Percentiles rank a stretch among this genome's conserved stretches.
Conservation (phyloP, 495 filamentous ascomycete species). For the Bathelium albidoporum region DNA sequence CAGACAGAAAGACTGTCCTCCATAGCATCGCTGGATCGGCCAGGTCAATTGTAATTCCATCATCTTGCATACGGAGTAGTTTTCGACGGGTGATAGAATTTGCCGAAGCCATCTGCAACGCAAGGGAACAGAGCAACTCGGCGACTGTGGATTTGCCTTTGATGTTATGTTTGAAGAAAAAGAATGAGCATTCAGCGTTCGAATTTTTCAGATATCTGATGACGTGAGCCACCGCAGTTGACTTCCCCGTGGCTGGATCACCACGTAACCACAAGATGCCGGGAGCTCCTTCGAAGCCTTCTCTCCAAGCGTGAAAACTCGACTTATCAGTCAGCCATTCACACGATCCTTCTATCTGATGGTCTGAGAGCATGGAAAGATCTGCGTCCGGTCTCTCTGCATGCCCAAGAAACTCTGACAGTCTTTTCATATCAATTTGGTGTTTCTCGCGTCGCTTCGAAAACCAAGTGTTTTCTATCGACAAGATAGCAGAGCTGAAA, state of each 20-base stretch:
- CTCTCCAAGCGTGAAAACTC: not conserved
- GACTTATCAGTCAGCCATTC: not conserved
- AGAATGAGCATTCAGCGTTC: not conserved
- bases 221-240: not conserved
- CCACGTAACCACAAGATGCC: not conserved
- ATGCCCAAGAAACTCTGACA: no score
- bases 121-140: not conserved
- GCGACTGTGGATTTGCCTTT: not conserved
- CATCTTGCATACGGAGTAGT: not conserved
- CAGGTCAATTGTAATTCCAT: not conserved
- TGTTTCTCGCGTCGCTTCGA: not conserved
- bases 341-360: not conserved
- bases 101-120: not conserved
- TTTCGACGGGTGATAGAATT: not conserved
- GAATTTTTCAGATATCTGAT: not conserved
- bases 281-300: not conserved
- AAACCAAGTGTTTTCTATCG: not conserved
- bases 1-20: not conserved
- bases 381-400: not conserved
- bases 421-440: no score
- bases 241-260: not conserved
- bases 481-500: no score
- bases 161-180: not conserved
- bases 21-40: not conserved
- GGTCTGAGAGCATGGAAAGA: not conserved